These are phyloP conservation scores for Backusella macrospora DNA, from an alignment of 192 early-diverging fungal species.

Conservation along the genomic window DNA sequence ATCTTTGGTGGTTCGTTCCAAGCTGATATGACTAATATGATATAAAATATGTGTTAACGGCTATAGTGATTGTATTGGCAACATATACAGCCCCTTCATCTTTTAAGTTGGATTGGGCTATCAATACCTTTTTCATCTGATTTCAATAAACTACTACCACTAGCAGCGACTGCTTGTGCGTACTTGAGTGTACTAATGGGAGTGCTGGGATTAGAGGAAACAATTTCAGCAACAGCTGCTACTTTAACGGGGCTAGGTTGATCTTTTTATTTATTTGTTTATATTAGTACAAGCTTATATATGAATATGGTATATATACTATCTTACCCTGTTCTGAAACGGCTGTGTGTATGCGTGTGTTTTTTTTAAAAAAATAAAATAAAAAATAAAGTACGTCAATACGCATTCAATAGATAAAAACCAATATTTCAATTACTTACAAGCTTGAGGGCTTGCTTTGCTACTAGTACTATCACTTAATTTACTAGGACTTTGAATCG, in stretches of 20 bases:
- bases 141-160: neutral
- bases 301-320: too few species aligned
- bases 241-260: neutral
- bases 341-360: neutral
- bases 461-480: neutral
- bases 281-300: neutral
- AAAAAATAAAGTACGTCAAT: neutral
- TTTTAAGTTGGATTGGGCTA: too few species aligned
- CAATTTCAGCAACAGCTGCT: neutral
- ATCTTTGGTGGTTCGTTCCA: slow-evolving; percentile 44
- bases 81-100: too few species aligned
- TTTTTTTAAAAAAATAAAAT: neutral
- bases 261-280: neutral
- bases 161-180: slow-evolving; percentile 34
- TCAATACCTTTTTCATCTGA: neutral
- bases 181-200: slow-evolving; percentile 28
- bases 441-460: neutral
- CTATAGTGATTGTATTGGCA: neutral
- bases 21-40: slow-evolving; percentile 4
- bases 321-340: neutral
- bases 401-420: neutral
- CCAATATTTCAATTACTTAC: neutral
- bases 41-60: too few species aligned
- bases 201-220: neutral
- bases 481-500: neutral